Evolutionary conservation across 2,329 filamentous ascomycete species (phyloP), one percentile per base, ranked within the genome.

Genomic region (Fusarium sp.): DNA sequence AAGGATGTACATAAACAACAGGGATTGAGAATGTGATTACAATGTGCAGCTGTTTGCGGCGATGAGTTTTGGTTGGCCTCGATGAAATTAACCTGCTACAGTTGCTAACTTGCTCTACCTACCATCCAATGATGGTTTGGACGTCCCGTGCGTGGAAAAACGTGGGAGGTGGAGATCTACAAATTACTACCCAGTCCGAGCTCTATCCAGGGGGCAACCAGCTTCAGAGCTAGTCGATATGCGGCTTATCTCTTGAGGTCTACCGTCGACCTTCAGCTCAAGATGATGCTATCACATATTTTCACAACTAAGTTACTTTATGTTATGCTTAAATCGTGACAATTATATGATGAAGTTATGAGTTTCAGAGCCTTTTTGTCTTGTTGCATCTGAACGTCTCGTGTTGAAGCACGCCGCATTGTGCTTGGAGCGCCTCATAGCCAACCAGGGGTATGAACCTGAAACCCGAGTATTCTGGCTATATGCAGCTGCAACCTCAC

Each of bases 201-300:
- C 70, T 68, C 69, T 57, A 58, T 73, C 70, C 70, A 73, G 66
- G 70, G 70, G 66, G 70, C 56, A 66, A 58, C 59, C 41, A 55
- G 44, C 48, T 23, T 39, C 46, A 29, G 27, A 49, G 39, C 70
- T 73, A 73, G 42, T 55, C 37, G 38, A 49, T 23, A 67, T 73
- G 57, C 70, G 70, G 70, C 5, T 42, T 35, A 33, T 54, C 27
- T 39, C 51, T 29, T 8, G 27, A 25, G 23, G 33, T 27, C 33
- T 27, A 2, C 19, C 21, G 23, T n/a, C 23, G 23, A n/a, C 33
- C 33, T 27, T 38, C 33, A 52, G 33, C 49, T 52, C 33, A 27
- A 35, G 19, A 27, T 52, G 49, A 52, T 52, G 23, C 5, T 38
- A 27, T 52, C 49, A 52, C 49, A 52, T 38, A 52, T 52, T 27